Conservation (phyloP, 2,329 filamentous ascomycete genomes). For the Cucurbitaria berberidis region DNA sequence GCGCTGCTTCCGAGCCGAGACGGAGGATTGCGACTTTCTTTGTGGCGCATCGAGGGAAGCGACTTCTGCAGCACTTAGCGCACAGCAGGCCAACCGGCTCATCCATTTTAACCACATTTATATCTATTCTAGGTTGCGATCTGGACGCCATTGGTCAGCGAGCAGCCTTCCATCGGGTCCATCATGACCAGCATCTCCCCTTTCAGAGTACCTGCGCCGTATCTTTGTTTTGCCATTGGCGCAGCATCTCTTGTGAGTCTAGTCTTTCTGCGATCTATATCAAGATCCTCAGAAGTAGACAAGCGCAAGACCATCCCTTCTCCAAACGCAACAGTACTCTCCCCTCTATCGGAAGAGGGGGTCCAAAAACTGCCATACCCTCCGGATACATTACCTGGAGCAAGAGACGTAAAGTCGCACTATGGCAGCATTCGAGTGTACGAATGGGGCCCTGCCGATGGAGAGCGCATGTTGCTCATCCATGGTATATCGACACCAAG, state of each 20-base stretch:
- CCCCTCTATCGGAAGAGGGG: constrained; percentile 31
- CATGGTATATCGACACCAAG: constrained; percentile 85
- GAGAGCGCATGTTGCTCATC: constrained; percentile 74
- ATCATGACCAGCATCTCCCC: constrained; percentile 19
- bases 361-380: constrained; percentile 62
- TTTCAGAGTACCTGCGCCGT: constrained; percentile 24
- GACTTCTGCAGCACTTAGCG: constrained; percentile 16
- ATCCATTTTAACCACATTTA: constrained; percentile 24
- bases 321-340: constrained; percentile 35
- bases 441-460: constrained; percentile 77
- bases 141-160: constrained; percentile 26
- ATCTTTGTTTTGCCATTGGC: constrained; percentile 27
- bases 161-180: constrained; percentile 9
- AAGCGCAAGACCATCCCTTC: constrained; percentile 30
- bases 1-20: neutral
- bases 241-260: constrained; percentile 37
- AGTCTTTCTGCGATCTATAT: constrained; percentile 29
- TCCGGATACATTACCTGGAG: constrained; percentile 71
- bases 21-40: neutral
- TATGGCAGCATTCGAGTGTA: constrained; percentile 77
- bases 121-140: constrained; percentile 24
- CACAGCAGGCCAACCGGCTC: constrained; percentile 20
- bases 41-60: constrained; percentile 1
- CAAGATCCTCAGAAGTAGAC: constrained; percentile 22
- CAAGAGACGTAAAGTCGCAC: constrained; percentile 69